phyloP scores from a whole-genome alignment of 345 rosid species.

The Rhizophora apiculata region DNA sequence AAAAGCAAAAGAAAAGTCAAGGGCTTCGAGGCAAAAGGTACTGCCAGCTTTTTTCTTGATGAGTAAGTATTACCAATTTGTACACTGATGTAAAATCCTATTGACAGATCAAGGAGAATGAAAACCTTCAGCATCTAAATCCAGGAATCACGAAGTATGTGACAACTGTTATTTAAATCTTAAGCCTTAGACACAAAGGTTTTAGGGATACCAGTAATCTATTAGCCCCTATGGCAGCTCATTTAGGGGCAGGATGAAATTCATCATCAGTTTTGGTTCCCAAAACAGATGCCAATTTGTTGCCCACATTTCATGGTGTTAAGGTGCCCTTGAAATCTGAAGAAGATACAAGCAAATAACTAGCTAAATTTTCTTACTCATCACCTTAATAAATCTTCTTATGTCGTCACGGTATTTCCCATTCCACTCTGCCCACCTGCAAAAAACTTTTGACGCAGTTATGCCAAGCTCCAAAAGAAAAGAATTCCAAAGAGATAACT shows the following conservation, averaged over 20 bases:
- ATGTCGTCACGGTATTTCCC: constrained; percentile 92
- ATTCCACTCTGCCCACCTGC: constrained; percentile 99
- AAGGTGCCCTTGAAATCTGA: constrained; percentile 4
- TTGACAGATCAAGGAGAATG: not conserved
- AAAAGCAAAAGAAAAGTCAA: not conserved
- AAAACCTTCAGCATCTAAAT: not conserved
- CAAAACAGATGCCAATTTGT: not conserved
- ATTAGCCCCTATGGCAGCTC: not conserved
- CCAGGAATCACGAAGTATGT: not conserved
- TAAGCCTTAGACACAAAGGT: not conserved
- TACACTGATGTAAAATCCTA: not conserved
- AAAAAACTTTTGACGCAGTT: constrained; percentile 15
- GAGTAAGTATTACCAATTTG: not conserved
- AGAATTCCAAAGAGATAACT: not conserved
- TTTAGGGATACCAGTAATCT: constrained; percentile 1
- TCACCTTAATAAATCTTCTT: constrained; percentile 81
- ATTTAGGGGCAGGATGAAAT: not conserved
- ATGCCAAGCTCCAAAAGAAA: not conserved
- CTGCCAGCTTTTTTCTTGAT: not conserved
- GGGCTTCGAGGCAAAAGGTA: not conserved
- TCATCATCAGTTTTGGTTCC: not conserved
- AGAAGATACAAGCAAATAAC: not conserved
- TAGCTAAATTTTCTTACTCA: constrained; percentile 1
- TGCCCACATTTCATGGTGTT: not conserved
- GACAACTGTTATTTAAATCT: not conserved